phyloP scores from a whole-genome alignment of 2,329 filamentous ascomycete species.

The Metarhizium humberi region DNA sequence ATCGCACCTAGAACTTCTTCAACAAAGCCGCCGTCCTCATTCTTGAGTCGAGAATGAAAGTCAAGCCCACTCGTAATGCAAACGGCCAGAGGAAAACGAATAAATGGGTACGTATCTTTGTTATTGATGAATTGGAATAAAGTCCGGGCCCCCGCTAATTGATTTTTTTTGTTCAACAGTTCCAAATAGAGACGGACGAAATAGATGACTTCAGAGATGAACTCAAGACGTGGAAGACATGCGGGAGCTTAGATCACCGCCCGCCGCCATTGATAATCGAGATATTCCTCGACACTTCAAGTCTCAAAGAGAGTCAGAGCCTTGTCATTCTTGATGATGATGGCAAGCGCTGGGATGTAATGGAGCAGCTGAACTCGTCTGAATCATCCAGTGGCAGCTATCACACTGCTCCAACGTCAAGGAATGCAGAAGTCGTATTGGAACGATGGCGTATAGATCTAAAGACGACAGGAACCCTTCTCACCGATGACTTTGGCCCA shows the following conservation, averaged over 20 bases:
- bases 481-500: slow-evolving; percentile 49
- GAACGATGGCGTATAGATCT: slow-evolving; percentile 88
- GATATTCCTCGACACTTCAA: slow-evolving; percentile 73
- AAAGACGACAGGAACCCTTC: slow-evolving; percentile 41
- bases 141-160: background rate
- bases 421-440: slow-evolving; percentile 66
- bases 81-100: slow-evolving; percentile 54
- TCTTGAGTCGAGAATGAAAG: slow-evolving; percentile 67
- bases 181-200: slow-evolving; percentile 90
- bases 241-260: slow-evolving; percentile 65
- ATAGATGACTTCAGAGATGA: slow-evolving; percentile 80
- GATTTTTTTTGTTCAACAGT: slow-evolving; percentile 42
- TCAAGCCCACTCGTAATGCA: slow-evolving; percentile 40
- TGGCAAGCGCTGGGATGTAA: slow-evolving; percentile 87
- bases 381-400: slow-evolving; percentile 38
- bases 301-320: slow-evolving; percentile 74
- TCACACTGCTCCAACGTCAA: slow-evolving; percentile 29
- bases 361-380: slow-evolving; percentile 66
- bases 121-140: background rate
- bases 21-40: slow-evolving; percentile 80
- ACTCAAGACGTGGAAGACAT: slow-evolving; percentile 70
- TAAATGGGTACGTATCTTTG: slow-evolving; percentile 63
- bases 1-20: slow-evolving; percentile 68
- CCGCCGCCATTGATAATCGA: slow-evolving; percentile 85
- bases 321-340: slow-evolving; percentile 81